Evolutionary conservation across 2,329 filamentous ascomycete genomes (phyloP).

Genomic region (Passalora sequoiae): DNA sequence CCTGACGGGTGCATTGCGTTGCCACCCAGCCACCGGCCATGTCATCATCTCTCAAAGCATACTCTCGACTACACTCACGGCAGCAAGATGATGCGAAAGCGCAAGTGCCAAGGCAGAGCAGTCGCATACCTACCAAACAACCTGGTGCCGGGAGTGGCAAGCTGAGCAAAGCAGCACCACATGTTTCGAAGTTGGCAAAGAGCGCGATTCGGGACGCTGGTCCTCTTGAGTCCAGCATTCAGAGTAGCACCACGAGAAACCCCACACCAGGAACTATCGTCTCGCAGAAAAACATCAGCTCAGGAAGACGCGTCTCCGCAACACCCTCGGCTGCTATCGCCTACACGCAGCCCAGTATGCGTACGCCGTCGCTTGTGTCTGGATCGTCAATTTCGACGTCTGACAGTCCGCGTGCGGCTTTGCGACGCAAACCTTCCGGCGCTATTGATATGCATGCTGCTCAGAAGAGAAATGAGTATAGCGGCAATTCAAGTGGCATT

Average conservation of each 20-base stretch:
- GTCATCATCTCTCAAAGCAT: constrained; percentile 7
- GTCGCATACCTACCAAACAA: constrained; percentile 23
- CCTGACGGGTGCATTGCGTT: constrained; percentile 10
- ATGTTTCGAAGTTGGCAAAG: constrained; percentile 26
- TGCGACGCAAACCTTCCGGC: constrained; percentile 42
- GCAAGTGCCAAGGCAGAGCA: constrained; percentile 9
- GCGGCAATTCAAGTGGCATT: constrained; percentile 30
- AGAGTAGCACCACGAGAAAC: constrained; percentile 15
- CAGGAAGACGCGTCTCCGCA: constrained; percentile 8
- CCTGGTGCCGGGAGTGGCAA: constrained; percentile 7
- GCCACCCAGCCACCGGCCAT: constrained; percentile 11
- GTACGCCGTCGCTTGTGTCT: constrained; percentile 46
- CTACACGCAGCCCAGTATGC: constrained; percentile 26
- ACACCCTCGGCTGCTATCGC: constrained; percentile 10
- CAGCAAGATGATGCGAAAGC: constrained; percentile 2
- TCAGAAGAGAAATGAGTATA: constrained; percentile 26
- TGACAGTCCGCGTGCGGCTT: constrained; percentile 42
- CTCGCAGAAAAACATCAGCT: constrained; percentile 7
- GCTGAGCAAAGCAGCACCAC: constrained; percentile 20
- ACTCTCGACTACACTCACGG: constrained; percentile 5
- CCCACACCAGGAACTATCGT: constrained; percentile 14
- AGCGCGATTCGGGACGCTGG: constrained; percentile 20
- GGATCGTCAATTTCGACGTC: constrained; percentile 45
- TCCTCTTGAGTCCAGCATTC: constrained; percentile 12
- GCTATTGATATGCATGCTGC: constrained; percentile 38